Base-by-base conservation (phyloP, 2,329 filamentous ascomycete genomes). In the Neopestalotiopsis sp. region DNA sequence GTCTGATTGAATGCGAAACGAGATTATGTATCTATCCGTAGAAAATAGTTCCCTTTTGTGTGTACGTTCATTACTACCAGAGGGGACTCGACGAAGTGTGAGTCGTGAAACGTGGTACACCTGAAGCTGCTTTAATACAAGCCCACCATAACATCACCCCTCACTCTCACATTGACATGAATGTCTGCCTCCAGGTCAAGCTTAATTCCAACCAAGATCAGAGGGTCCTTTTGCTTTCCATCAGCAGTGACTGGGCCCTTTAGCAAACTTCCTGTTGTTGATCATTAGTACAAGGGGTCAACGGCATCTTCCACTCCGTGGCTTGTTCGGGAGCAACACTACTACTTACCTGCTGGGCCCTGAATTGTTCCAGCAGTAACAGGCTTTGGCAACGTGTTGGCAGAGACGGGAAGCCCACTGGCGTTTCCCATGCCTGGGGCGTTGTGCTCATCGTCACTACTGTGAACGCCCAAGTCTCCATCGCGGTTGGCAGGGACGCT, bases 161-260 rank as follows among this genome's bases (percentile, higher is more conserved):
- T 82, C 71, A 90, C 83, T 69, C 88, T 80, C 67, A 88, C 88
- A 28, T 87, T 90, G 72, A 90, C 80, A 75, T 90, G 87, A 52
- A 90, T 84, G 75, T 90, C 88, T 63, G 88, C 88, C 77, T 90
- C 88, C 58, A 90, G 80, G 75, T 90, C 88, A 59, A 90, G 81
- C 81, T 90, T 90, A 81, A 90, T 88, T 69, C 88, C 88, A 58
- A 90, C 81, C 77, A 90, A 81, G 69, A 90, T 81, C 2, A 86
- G 86, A 5, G 88, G 85, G 66, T 85, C 82, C 79, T 89, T 90
- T 69, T 86, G 81, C 72, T 86, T 85, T 69, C 88, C 88, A 65
- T 88, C 81, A 42, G 86, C 84, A 71, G 89, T 86, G 38, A 85
- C 84, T 28, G 88, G 83, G 3, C 88, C 88, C 77, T 87, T 88